Percentiles rank a stretch among this genome's conserved stretches.
Evolutionary conservation across 495 filamentous ascomycete genomes (phyloP).

Genomic region (Podospora fimiseda): DNA sequence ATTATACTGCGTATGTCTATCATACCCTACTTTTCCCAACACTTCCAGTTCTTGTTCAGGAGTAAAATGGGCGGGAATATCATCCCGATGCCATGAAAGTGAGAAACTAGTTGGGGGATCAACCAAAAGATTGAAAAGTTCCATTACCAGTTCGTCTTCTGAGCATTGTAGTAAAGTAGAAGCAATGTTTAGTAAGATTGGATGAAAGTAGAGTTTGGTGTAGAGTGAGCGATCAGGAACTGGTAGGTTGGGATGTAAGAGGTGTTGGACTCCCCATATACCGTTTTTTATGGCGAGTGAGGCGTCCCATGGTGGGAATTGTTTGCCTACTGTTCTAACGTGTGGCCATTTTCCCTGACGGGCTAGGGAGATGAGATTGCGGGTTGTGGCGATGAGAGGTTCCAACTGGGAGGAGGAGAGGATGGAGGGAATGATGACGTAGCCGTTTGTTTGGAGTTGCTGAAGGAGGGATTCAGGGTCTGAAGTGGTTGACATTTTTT

Average conservation of each 20-base stretch:
- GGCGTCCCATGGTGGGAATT: constrained; percentile 74
- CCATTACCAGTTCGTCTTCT: constrained; percentile 53
- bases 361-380: constrained; percentile 48
- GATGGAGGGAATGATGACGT: constrained; percentile 31
- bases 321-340: constrained; percentile 75
- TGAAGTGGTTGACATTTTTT: constrained; percentile 3
- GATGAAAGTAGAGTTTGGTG: constrained; percentile 59
- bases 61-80: constrained; percentile 53
- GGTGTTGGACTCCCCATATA: constrained; percentile 83
- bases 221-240: constrained; percentile 43
- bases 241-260: constrained; percentile 62
- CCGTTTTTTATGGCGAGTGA: constrained; percentile 34
- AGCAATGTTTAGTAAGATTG: constrained; percentile 37
- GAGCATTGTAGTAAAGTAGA: background rate
- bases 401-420: constrained; percentile 23
- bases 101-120: constrained; percentile 55
- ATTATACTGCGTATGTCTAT: constrained; percentile 72
- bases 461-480: constrained; percentile 19
- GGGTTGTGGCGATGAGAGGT: constrained; percentile 48
- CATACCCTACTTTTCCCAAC: constrained; percentile 27
- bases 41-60: constrained; percentile 48
- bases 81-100: constrained; percentile 74
- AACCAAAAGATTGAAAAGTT: constrained; percentile 74
- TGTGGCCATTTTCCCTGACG: constrained; percentile 63
- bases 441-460: constrained; percentile 29